Base-by-base conservation (phyloP, 2,329 filamentous ascomycete genomes). In the Lithohypha guttulata region DNA sequence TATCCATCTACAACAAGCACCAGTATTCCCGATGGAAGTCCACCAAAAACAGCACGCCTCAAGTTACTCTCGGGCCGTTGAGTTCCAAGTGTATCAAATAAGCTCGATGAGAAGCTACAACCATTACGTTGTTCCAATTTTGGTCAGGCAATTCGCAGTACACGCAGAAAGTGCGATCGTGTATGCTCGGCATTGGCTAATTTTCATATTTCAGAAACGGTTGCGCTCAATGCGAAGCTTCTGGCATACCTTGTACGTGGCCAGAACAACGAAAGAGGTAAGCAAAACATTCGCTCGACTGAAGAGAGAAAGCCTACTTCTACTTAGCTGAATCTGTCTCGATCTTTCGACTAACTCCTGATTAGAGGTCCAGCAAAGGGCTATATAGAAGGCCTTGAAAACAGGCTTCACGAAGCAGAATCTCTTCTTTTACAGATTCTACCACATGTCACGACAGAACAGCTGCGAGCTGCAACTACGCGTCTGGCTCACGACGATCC, bases 301-400 rank as follows among this genome's bases (percentile, higher is more conserved):
- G n/a, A n/a, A n/a, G n/a, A n/a, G n/a, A n/a, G 3, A 27, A 17
- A 22, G 7, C 23, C 13, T 36, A 14, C 19, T n/a, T 32, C 4
- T 27, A 20, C 35, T 15, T 36, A 17, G 9, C 10, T 23, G 14
- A 10, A 19, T 8, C 31, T 30, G n/a, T 15, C 10, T 10, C 17
- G 22, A 21, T 20, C 19, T 4, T 10, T 8, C 21, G 11, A 23
- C 15, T 13, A 22, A 14, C 31, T 26, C 9, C 28, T 42, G 28
- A 38, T 36, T 25, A 66, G 64, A 35, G 64, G 64, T 2, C 64
- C 64, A 5, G 59, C 63, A n/a, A 68, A 66, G 44, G 64, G 64
- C 6, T 65, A 67, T 36, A 57, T 62, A 13, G 64, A 66, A 49
- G 59, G 60, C 11, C 46, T 68, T 13, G 63, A 66, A 32, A 53